Conservation (phyloP, 2,329 filamentous ascomycete species). For the Cytospora mali region DNA sequence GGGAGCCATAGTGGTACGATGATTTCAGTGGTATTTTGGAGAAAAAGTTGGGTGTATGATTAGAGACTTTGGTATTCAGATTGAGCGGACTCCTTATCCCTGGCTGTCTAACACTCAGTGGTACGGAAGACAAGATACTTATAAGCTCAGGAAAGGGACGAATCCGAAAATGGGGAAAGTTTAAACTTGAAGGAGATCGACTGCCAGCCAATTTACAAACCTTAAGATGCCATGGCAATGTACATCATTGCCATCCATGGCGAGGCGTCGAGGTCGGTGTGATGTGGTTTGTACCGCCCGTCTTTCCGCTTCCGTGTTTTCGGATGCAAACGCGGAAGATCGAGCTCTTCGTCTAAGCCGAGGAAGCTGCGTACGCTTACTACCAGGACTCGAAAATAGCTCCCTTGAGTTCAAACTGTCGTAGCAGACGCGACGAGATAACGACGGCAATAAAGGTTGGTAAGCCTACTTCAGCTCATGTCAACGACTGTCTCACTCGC, state of each 20-base stretch:
- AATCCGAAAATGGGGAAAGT: neutral
- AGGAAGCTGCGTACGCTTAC: slow-evolving; percentile 8
- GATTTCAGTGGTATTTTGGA: neutral
- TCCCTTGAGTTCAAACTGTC: neutral
- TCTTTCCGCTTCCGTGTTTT: slow-evolving; percentile 24
- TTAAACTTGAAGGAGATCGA: neutral
- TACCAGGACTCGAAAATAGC: neutral
- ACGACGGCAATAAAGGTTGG: slow-evolving; percentile 7
- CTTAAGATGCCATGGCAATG: slow-evolving; percentile 1
- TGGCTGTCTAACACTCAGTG: neutral
- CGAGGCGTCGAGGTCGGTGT: slow-evolving; percentile 10
- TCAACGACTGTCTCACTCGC: neutral
- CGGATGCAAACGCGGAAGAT: slow-evolving; percentile 28
- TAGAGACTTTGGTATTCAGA: neutral
- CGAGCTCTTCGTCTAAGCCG: neutral
- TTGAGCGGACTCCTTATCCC: neutral
- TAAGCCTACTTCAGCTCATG: neutral
- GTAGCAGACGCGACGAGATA: neutral
- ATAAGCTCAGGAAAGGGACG: neutral
- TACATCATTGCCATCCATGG: slow-evolving; percentile 7
- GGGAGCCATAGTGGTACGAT: slow-evolving; percentile 12
- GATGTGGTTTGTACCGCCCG: slow-evolving; percentile 6
- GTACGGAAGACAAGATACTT: neutral
- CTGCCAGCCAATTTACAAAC: neutral
- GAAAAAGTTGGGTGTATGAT: neutral